These are phyloP conservation scores for Curvularia hawaiiensis DNA, from an alignment of 2,329 filamentous ascomycete species.

Conservation along the genomic window DNA sequence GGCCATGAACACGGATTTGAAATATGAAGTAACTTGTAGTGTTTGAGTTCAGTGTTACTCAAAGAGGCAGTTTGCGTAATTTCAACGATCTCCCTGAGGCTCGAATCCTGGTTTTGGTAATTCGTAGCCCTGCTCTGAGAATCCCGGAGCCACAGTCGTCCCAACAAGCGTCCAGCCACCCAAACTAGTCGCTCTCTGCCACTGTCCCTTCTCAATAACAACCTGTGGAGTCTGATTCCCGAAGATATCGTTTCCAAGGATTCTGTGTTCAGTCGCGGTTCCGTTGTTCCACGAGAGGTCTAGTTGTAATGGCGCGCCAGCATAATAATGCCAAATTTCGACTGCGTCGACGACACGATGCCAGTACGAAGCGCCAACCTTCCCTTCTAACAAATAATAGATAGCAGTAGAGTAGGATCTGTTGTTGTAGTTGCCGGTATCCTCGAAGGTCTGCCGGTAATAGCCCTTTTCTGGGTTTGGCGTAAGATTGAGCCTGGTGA, in stretches of 20 bases:
- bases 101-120: conserved; percentile 24
- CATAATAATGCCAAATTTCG: conserved; percentile 61
- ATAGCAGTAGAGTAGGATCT: conserved; percentile 58
- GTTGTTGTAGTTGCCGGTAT: conserved; percentile 36
- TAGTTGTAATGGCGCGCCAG: conserved; percentile 56
- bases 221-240: conserved; percentile 52
- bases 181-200: conserved; percentile 55
- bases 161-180: conserved; percentile 59
- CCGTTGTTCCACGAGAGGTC: conserved; percentile 55
- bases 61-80: background rate
- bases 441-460: conserved; percentile 55
- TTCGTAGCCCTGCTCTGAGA: conserved; percentile 27
- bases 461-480: conserved; percentile 58
- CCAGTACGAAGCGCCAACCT: conserved; percentile 53
- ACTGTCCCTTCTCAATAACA: conserved; percentile 49
- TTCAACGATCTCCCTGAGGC: conserved; percentile 7
- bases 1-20: background rate
- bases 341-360: conserved; percentile 57
- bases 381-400: conserved; percentile 59
- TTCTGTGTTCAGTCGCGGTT: conserved; percentile 23
- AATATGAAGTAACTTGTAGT: too few species aligned
- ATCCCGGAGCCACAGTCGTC: conserved; percentile 31
- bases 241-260: conserved; percentile 55
- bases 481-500: conserved; percentile 50
- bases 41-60: background rate